Evolutionary conservation across 768 basidiomycete species (phyloP), one percentile per base, ranked within the genome.

Genomic region (Termitomyces sp.): DNA sequence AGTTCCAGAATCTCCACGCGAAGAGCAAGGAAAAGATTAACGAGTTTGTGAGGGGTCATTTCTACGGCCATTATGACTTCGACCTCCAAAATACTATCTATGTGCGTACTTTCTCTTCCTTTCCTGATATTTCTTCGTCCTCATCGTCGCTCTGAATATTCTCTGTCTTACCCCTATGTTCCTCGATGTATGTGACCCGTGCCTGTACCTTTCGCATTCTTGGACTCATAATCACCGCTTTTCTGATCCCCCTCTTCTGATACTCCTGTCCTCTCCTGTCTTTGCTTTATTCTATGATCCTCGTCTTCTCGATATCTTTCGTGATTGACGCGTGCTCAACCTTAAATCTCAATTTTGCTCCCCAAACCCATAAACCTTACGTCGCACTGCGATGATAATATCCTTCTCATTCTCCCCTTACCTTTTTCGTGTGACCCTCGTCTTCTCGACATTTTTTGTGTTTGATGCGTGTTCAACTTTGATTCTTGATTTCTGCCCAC

Each of bases 11-110:
- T 69, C 68, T 97, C 54, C 97, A 99, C 65, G 85, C 93, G 0
- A 87, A 85, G 1, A 80, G 89, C 52, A 99, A 98, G 71, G 85
- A 87, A n/a, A 99, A 99, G 75, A 98, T 99, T 67, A 89, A 98
- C 74, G 97, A 99, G 65, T 99, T 99, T 60, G 82, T 98, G 46
- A 81, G 93, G 41, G 97, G 97, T 14, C 97, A 99, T 68, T 99
- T 99, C 73, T 99, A 98, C 68, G 96, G 96, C 2, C 88, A 96
- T 66, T 93, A 92, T 70, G 90, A 98, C 68, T 98, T 98, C 66
- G 93, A 98, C 71, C 80, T 98, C 41, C 91, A 96, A 19, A 90
- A 93, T 62, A 93, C 91, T 6, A 75, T 93, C 50, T 93, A 93
- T 68, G 88, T 89, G 57, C 45, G 84, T 72, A 15, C 15, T 40